phyloP scores from a whole-genome alignment of 202 grass and related monocot species.

The Panicum virgatum region DNA sequence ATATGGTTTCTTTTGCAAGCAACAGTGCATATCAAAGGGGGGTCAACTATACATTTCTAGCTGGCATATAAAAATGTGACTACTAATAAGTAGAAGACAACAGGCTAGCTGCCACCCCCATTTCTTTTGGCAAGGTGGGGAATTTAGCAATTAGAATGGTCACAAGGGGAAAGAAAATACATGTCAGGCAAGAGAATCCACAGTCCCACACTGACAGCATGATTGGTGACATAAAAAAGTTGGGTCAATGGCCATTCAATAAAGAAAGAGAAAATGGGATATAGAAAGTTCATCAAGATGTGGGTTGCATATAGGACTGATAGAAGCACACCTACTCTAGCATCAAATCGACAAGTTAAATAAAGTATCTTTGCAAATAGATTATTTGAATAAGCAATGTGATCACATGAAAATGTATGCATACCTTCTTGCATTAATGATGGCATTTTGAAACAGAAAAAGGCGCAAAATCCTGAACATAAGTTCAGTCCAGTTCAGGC shows the following conservation, averaged over 20 bases:
- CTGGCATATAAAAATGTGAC: neutral
- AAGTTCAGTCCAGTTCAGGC: neutral
- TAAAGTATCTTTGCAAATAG: neutral
- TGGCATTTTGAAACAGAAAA: constrained; percentile 18
- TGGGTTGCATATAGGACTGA: neutral
- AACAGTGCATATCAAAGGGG: neutral
- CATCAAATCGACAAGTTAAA: neutral
- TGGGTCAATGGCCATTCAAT: neutral
- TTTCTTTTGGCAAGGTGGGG: neutral
- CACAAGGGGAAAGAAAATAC: neutral
- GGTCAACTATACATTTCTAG: neutral
- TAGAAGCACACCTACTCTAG: constrained; percentile 1
- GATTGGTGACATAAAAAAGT: neutral
- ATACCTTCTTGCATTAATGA: constrained; percentile 23
- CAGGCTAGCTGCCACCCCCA: neutral
- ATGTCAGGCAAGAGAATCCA: neutral
- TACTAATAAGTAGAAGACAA: neutral
- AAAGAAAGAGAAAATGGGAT: constrained; percentile 12
- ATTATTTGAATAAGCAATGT: constrained; percentile 30
- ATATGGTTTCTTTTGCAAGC: neutral
- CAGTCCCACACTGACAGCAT: constrained; percentile 14
- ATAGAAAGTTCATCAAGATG: constrained; percentile 16
- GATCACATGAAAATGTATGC: constrained; percentile 9
- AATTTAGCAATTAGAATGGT: neutral
- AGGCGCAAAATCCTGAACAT: neutral